Base-by-base conservation (phyloP, 176 grass and related monocot genomes). In the Luzula sylvatica region DNA sequence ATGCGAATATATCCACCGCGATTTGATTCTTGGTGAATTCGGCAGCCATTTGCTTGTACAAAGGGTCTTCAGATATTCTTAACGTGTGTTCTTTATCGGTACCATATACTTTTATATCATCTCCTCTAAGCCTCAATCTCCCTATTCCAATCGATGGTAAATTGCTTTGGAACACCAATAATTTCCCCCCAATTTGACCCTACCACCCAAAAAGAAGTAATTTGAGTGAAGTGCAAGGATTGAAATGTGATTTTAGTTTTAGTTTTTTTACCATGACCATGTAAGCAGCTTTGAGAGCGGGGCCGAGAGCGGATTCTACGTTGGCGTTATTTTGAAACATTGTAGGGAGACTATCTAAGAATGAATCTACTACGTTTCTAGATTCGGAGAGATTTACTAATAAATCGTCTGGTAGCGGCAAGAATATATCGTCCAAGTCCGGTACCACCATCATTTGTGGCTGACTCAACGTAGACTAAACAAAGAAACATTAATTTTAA, bases 191-290 rank as follows among this genome's bases (percentile, higher is more conserved):
- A 23, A 92, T 80, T 87, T 80, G 81, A 78, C 82, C 74, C 93
- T 98, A 49, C 58, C 73, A 71, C 29, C 6, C 51, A 53, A n/a
- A 40, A 52, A 47, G 56, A 25, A 41, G 17, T 26, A 43, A 46
- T n/a, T n/a, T n/a, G 44, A 50, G 23, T 38, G 51, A 59, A 44
- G 69, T 15, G 23, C 64, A 46, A 60, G 78, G 68, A n/a, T n/a
- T n/a, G n/a, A n/a, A n/a, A n/a, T n/a, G n/a, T n/a, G n/a, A n/a
- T n/a, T n/a, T n/a, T n/a, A n/a, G n/a, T n/a, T n/a, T n/a, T n/a
- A n/a, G n/a, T n/a, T n/a, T n/a, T n/a, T n/a, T n/a, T 80, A 90
- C 92, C 92, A 90, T 87, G 64, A 98, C 78, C 86, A 98, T 90
- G 63, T 86, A 90, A 77, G 92, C 78, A 74, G 86, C 78, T 69